Conservation (phyloP, 768 basidiomycete species). For the Lyophyllum decastes region DNA sequence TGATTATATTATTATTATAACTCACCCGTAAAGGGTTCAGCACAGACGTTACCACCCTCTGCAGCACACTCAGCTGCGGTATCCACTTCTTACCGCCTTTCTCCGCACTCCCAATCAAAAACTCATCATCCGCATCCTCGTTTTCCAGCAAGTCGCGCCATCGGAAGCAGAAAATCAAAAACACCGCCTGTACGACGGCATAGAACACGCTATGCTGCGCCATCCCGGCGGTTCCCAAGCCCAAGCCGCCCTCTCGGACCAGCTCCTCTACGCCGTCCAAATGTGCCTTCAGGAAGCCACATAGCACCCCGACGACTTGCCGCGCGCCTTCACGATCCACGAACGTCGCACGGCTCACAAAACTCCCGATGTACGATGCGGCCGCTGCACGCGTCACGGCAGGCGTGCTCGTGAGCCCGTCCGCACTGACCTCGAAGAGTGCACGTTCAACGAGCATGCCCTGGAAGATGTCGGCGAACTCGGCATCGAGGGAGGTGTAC, state of each 20-base stretch:
- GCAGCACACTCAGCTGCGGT: conserved; percentile 72
- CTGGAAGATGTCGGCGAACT: conserved; percentile 91
- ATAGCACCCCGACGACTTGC: conserved; percentile 79
- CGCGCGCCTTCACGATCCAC: conserved; percentile 76
- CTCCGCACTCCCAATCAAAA: conserved; percentile 20
- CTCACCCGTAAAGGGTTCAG: conserved; percentile 89
- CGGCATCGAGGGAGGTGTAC: conserved; percentile 86
- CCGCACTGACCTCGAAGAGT: conserved; percentile 44
- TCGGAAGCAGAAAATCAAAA: conserved; percentile 97
- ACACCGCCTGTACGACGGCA: conserved; percentile 87
- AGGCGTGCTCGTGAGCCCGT: conserved; percentile 41
- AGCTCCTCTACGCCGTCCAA: conserved; percentile 68
- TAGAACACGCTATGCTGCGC: conserved; percentile 80
- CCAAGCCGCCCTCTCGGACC: conserved; percentile 36
- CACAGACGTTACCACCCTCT: conserved; percentile 76
- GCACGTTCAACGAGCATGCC: conserved; percentile 94
- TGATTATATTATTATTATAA: background rate
- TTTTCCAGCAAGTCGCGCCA: conserved; percentile 85
- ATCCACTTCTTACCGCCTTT: conserved; percentile 74
- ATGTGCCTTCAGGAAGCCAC: conserved; percentile 78
- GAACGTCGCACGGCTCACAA: conserved; percentile 88
- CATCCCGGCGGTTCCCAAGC: conserved; percentile 19
- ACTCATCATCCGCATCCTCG: conserved; percentile 56
- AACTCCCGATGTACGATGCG: conserved; percentile 89
- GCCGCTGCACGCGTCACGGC: conserved; percentile 88